Percentiles rank a stretch among this genome's conserved stretches.
Conservation (phyloP, 805 yeast genomes). For the Yamadazyma sp. region DNA sequence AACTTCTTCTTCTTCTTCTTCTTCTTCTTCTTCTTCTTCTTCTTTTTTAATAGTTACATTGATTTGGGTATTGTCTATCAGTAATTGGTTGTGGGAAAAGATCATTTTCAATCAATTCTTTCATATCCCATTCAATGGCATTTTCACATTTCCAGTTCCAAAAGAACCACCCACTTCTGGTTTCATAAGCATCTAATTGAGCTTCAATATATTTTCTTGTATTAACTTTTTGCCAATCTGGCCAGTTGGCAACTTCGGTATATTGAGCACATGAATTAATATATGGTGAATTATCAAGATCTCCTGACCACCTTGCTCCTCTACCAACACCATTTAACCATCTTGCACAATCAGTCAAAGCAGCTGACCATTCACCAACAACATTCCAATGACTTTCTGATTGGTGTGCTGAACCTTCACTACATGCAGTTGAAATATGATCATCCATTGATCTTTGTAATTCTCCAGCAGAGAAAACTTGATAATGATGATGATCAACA, state of each 20-base stretch:
- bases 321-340: constrained; percentile 87
- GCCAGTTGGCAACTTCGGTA: constrained; percentile 45
- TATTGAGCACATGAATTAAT: constrained; percentile 60
- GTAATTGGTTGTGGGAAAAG: constrained; percentile 80
- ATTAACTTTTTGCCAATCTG: constrained; percentile 50
- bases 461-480: constrained; percentile 70
- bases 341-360: constrained; percentile 84
- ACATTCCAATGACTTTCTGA: constrained; percentile 70
- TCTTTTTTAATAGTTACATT: constrained; percentile 50
- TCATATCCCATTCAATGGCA: constrained; percentile 83
- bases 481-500: constrained; percentile 88
- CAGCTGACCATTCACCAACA: constrained; percentile 89
- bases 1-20: no score
- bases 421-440: constrained; percentile 46
- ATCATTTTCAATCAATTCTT: constrained; percentile 51
- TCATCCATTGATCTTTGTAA: constrained; percentile 56
- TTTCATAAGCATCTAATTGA: constrained; percentile 78
- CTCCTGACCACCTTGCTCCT: constrained; percentile 80
- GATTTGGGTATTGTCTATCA: constrained; percentile 66
- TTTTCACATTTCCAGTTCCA: constrained; percentile 93
- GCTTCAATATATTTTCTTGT: constrained; percentile 80
- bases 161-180: constrained; percentile 82
- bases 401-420: constrained; percentile 26
- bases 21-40: no score
- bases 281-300: constrained; percentile 36